These are phyloP conservation scores for Teratosphaeria epicoccoides DNA, from an alignment of 2,329 filamentous ascomycete genomes.

Conservation along the genomic window DNA sequence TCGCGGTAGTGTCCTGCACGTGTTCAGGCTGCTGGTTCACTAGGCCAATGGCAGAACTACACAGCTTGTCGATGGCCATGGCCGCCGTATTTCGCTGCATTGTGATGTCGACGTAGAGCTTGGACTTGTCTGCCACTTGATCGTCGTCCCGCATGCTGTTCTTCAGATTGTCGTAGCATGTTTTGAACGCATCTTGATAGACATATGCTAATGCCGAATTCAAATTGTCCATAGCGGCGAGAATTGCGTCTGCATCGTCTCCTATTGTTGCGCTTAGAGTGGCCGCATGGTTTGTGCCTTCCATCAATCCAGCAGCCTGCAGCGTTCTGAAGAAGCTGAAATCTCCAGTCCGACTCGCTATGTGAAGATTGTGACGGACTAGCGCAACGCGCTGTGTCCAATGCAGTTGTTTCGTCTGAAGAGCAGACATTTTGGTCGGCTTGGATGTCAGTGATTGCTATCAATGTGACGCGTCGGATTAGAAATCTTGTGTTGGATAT, in stretches of 20 bases:
- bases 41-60: constrained; percentile 33
- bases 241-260: constrained; percentile 33
- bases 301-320: constrained; percentile 33
- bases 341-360: constrained; percentile 33
- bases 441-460: not conserved
- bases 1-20: constrained; percentile 33
- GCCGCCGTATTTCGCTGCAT: constrained; percentile 37
- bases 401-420: constrained; percentile 28
- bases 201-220: constrained; percentile 37
- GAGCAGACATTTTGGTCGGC: constrained; percentile 13
- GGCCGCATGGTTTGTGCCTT: constrained; percentile 37
- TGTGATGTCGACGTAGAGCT: constrained; percentile 34
- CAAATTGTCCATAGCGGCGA: constrained; percentile 36
- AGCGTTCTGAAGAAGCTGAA: constrained; percentile 39
- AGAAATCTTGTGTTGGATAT: constrained; percentile 1
- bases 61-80: constrained; percentile 37
- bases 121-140: constrained; percentile 21
- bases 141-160: constrained; percentile 24
- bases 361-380: constrained; percentile 35
- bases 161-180: constrained; percentile 35
- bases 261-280: constrained; percentile 30
- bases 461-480: not conserved
- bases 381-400: constrained; percentile 38
- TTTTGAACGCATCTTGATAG: constrained; percentile 38
- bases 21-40: constrained; percentile 33